Percentiles rank a stretch among this genome's conserved stretches.
Evolutionary conservation across 2,329 filamentous ascomycete genomes (phyloP).

Genomic region (Neofusicoccum cordaticola): DNA sequence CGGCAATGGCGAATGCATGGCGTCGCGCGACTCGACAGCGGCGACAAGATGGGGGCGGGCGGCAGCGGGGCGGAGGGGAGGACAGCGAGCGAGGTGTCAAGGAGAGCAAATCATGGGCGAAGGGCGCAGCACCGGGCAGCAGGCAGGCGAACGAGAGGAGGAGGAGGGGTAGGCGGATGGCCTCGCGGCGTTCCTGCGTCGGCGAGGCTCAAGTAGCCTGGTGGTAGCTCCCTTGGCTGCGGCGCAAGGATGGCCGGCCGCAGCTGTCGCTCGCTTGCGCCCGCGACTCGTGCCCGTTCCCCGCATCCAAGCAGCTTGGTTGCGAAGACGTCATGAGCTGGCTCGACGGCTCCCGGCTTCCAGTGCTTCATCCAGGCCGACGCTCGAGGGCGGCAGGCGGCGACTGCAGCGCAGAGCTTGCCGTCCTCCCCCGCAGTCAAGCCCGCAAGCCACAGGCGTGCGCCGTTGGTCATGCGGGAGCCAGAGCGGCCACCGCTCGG

Average conservation of each 20-base stretch:
- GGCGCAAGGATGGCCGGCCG: conserved; percentile 2
- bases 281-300: conserved; percentile 2
- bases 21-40: neutral
- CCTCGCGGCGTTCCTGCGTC: conserved; percentile 13
- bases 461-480: neutral
- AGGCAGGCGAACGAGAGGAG: neutral
- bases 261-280: neutral
- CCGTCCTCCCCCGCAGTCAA: neutral
- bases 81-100: neutral
- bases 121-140: neutral
- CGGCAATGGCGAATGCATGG: conserved; percentile 2
- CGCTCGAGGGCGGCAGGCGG: too few species aligned
- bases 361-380: neutral
- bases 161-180: neutral
- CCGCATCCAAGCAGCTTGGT: neutral
- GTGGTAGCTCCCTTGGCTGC: neutral
- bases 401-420: too few species aligned
- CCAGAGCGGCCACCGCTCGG: neutral
- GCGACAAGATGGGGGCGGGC: neutral
- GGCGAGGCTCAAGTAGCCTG: neutral
- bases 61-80: neutral
- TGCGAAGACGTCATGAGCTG: neutral
- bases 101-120: neutral
- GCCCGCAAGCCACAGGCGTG: neutral
- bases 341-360: neutral